Evolutionary conservation across 768 basidiomycete genomes (phyloP).

Genomic region (Fomitopsis pulvina): DNA sequence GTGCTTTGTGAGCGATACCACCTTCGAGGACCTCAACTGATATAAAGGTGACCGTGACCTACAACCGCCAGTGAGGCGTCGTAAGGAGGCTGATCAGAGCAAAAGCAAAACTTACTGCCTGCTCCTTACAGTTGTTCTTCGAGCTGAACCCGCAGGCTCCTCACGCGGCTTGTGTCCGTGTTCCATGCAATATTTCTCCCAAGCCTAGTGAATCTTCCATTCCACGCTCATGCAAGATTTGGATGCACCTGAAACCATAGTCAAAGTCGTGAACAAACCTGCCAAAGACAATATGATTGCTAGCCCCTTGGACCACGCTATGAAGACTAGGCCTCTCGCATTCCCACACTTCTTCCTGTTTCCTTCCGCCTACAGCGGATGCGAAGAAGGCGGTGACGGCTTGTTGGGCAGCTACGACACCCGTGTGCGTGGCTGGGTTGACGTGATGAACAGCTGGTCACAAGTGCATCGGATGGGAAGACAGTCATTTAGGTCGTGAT

Average conservation of each 20-base stretch:
- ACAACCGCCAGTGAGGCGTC: too few relatives aligned
- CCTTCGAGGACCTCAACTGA: slow-evolving; percentile 1
- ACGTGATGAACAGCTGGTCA: too few relatives aligned
- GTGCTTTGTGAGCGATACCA: too few relatives aligned
- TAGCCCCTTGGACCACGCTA: slow-evolving; percentile 10
- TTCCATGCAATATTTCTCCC: background rate
- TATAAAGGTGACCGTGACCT: too few relatives aligned
- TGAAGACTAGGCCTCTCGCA: too few relatives aligned
- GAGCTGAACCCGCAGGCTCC: too few relatives aligned
- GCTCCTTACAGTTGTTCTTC: background rate
- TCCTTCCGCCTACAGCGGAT: slow-evolving; percentile 92
- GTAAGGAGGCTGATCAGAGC: background rate
- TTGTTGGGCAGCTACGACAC: too few relatives aligned
- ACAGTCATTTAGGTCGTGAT: too few relatives aligned
- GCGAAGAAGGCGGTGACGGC: too few relatives aligned
- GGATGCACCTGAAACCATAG: slow-evolving; percentile 2
- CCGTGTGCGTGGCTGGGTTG: too few relatives aligned
- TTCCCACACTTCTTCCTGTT: slow-evolving; percentile 49
- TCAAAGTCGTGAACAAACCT: slow-evolving; percentile 6
- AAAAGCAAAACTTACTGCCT: background rate
- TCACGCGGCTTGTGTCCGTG: too few relatives aligned
- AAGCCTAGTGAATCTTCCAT: background rate
- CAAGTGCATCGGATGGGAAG: too few relatives aligned
- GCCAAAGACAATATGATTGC: background rate
- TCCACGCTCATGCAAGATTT: background rate